phyloP scores from a whole-genome alignment of 352 stramenopile genomes.

The Phytophthora quininea region DNA sequence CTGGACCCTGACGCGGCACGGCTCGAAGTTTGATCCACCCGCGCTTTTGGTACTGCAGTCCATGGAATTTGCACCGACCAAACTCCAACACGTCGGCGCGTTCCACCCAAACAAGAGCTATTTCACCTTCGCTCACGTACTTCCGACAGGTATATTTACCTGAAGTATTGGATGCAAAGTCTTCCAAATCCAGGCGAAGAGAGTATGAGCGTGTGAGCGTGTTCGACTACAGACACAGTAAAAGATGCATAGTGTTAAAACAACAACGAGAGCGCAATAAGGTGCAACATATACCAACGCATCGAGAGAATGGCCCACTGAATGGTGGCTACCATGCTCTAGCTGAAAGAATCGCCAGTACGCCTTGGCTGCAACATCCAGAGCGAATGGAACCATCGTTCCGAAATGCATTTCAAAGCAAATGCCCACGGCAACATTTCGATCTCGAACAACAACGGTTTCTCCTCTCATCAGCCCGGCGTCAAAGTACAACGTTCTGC shows the following conservation, averaged over 20 bases:
- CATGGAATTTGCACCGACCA: slow-evolving; percentile 25
- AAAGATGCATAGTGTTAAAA: too few species aligned
- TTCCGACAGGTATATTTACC: slow-evolving; percentile 47
- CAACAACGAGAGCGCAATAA: too few species aligned
- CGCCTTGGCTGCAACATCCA: slow-evolving; percentile 18
- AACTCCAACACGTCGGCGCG: slow-evolving; percentile 37
- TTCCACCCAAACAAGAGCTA: slow-evolving; percentile 43
- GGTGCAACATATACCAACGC: slow-evolving; percentile 5
- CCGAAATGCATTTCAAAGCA: slow-evolving; percentile 16
- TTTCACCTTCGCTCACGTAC: slow-evolving; percentile 28
- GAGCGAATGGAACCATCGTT: slow-evolving; percentile 19
- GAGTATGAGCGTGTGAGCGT: slow-evolving; percentile 13
- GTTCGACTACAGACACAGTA: slow-evolving; percentile 1
- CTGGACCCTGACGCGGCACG: background rate
- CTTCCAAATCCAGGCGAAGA: slow-evolving; percentile 9
- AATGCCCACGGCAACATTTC: background rate
- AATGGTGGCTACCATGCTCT: slow-evolving; percentile 3
- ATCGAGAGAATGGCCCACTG: background rate
- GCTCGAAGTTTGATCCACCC: slow-evolving; percentile 23
- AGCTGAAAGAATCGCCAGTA: slow-evolving; percentile 25
- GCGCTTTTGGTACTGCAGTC: slow-evolving; percentile 39
- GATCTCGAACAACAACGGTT: slow-evolving; percentile 1
- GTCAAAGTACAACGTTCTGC: background rate
- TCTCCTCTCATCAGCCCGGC: slow-evolving; percentile 6
- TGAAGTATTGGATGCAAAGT: slow-evolving; percentile 29